Base-by-base conservation (phyloP, 2,329 filamentous ascomycete genomes). In the Talaromyces atroroseus region DNA sequence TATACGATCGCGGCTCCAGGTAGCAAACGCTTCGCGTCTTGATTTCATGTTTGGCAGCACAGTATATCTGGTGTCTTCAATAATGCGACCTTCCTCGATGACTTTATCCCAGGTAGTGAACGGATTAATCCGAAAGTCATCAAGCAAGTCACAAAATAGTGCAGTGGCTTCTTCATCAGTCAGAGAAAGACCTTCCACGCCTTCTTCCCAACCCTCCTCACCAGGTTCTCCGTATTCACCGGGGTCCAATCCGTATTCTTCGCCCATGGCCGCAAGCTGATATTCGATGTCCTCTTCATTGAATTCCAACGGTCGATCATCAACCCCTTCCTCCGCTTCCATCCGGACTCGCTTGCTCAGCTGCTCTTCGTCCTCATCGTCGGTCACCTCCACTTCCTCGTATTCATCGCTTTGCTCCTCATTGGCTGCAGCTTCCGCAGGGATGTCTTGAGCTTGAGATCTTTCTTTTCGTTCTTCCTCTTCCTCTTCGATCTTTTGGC, bases 241-340 rank as follows among this genome's bases (percentile, higher is more conserved):
- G 0, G 84, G 84, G 40, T 90, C 89, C 29, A 92, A 78, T 1
- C 85, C 89, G 63, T 92, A 91, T n/a, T 90, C 86, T 62, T 88
- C 82, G 54, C 88, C 90, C 89, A 96, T 95, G 24, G 89, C 86
- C 53, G 89, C 89, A 12, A 99, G 79, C 67, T 99, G 94, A 68
- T 87, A 92, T 36, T 90, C 92, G 64, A 99, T 95, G 66, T 99
- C 94, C 53, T 92, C 92, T 70, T 97, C 94, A 56, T 88, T 89
- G 65, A 96, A 95, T 65, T 96, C 92, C 7, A 94, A 74, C 1
- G 78, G 75, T 47, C 75, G 72, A 12, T 80, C 74, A 12, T 74
- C 64, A 61, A 58, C 58, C 38, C 32, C 77, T 58, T 72, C 76
- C 59, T 77, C 80, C 44, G 78, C 76, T 60, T 82, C 83, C 36